Evolutionary conservation across 805 yeast species (phyloP), one percentile per base, ranked within the genome.

Genomic region (Starmerella geochares): DNA sequence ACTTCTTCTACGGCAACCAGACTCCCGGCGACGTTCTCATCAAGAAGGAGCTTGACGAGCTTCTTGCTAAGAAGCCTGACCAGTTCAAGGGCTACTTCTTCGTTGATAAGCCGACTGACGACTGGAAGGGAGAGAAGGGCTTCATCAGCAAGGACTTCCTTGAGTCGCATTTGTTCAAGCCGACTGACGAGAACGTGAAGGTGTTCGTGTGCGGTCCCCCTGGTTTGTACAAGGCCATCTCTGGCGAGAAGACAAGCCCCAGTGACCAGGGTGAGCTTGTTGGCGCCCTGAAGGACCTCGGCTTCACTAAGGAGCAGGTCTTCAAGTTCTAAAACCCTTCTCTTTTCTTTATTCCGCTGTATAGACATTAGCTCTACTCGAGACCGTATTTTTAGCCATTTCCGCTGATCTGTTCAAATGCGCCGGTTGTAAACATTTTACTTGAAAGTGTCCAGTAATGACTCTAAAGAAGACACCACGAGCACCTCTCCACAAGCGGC

Each of bases 141-240:
- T 83, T 66, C 75, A 83, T 92, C 64, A 68, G 83, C 65, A 80
- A 82, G 71, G 94, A 84, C 8, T 80, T 73, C 68, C 71, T 90
- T 65, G 64, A 71, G 56, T 65, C 71, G 53, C 69, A 77, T 66
- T 68, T 85, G 57, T 80, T 90, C 51, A 72, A 75, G 57, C 81
- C 96, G 31, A 62, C 75, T 19, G 73, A 69, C 45, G 83, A 78
- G 51, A 77, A 81, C 67, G 72, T 77, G 61, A 83, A 81, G 64
- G 76, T 88, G 51, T 90, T 84, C 60, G 83, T 90, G 50, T 92
- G 98, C 69, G 98, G 98, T 50, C 98, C 98, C 53, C 94, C 95
- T 62, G 83, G 84, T 37, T 75, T 92, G 66, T 85, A 85, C 80
- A 74, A 82, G 49, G 87, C 95, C 51, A 63, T 87, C 58, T 85